Evolutionary conservation across 257 asterid species (phyloP).

Genomic region (Ophiorrhiza pumila): DNA sequence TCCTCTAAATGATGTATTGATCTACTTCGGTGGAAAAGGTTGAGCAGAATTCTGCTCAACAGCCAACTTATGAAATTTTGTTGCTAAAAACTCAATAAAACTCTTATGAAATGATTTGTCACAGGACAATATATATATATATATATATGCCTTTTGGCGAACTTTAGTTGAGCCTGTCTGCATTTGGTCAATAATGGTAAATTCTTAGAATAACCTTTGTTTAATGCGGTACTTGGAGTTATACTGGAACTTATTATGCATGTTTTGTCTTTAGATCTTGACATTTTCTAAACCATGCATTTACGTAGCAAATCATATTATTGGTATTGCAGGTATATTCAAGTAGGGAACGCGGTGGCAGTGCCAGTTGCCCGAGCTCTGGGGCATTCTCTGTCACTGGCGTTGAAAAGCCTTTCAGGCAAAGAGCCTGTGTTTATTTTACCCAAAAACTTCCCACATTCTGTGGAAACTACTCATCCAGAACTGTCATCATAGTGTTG

Average conservation of each 20-base stretch:
- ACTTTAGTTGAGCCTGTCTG: background rate
- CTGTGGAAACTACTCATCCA: constrained; percentile 13
- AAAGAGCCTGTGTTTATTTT: constrained; percentile 35
- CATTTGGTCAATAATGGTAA: background rate
- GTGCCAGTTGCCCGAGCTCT: constrained; percentile 81
- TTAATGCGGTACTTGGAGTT: background rate
- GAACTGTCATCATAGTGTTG: too few species aligned
- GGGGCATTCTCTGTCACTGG: constrained; percentile 56
- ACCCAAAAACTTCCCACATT: constrained; percentile 45
- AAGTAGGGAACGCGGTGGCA: constrained; percentile 92
- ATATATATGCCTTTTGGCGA: background rate
- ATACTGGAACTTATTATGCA: background rate
- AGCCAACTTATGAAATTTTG: too few species aligned
- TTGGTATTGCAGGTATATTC: constrained; percentile 50
- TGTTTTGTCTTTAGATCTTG: background rate
- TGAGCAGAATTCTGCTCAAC: too few species aligned
- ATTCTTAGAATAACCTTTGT: background rate
- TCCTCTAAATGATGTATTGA: too few species aligned
- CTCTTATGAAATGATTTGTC: too few species aligned
- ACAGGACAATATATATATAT: too few species aligned
- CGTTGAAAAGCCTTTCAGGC: constrained; percentile 37
- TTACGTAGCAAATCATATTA: background rate
- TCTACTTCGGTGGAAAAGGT: too few species aligned
- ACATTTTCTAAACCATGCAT: background rate
- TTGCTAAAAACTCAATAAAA: too few species aligned